Base-by-base conservation (phyloP, 2,329 filamentous ascomycete genomes). In the Simplicillium aogashimaense region DNA sequence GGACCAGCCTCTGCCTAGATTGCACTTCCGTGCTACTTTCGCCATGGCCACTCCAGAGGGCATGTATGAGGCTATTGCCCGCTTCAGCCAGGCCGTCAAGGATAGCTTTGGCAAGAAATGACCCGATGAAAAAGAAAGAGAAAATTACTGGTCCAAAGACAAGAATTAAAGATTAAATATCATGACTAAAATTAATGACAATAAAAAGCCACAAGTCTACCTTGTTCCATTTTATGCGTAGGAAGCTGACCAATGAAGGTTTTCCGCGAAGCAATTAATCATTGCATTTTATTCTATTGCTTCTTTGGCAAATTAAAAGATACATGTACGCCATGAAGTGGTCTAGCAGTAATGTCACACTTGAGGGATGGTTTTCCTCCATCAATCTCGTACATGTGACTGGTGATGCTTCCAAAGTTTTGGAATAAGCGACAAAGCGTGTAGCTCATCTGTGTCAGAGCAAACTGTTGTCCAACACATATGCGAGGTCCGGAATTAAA, bases 21-120 rank as follows among this genome's bases (percentile, higher is more conserved):
- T 95, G 61, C 95, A 86, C 66, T 94, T 97, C 70, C 76, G 92
- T 39, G 80, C 86, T 4, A 98, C 90, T 0, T 98, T 84, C 65
- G 89, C 90, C 1, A 81, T 88, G 30, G 88, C 88, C 2, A 79
- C 76, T 11, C 70, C 74, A 12, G 74, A 80, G 40, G 76, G 79
- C 49, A 88, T 90, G 70, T 69, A 68, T 3, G 74, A 80, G 53
- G 85, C 84, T 2, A 86, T 88, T 42, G 68, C 70, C 46, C 69
- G 90, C 43, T 82, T 98, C 50, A 87, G 86, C 0, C 70, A 74
- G 42, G 85, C 87, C 7, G 67, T 97, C 32, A 73, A 76, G 48
- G 72, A 69, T 47, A 74, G 67, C 43, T 78, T 72, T 48, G 58
- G 59, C 17, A 53, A 60, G 42, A 48, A 54, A 11, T 63, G 46